Evolutionary conservation across 805 yeast species (phyloP), one percentile per base, ranked within the genome.

Genomic region (Starmerella kuoi): DNA sequence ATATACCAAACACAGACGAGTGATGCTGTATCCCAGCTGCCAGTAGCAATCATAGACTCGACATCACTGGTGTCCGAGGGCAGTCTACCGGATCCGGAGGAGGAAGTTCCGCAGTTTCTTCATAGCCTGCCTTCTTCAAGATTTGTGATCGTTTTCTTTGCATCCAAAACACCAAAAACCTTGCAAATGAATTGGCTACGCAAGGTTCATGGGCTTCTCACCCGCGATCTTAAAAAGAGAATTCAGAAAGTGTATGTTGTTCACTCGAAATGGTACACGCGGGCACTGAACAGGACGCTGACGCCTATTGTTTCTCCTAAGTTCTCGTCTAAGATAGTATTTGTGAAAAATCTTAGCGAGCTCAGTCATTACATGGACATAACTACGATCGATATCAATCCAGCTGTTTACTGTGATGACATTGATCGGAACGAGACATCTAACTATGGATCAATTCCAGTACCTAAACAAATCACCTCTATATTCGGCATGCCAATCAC

Each of bases 251-350:
- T 85, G 2, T 80, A 78, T 49, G 71, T 87, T 24, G 94, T 88
- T 2, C 96, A 88, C 61, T 95, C 87, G 51, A 79, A 81, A 36
- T 86, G 95, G 91, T 73, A 87, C 61, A 73, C 84, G 22, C 74
- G 85, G 52, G 78, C 94, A 0, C 70, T 84, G 28, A 45, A 40
- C 63, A 83, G 45, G 68, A 76, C 42, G 80, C 78, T 54, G 14
- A 38, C 51, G 19, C 51, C 52, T n/a, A 76, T 81, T 2, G 62
- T 75, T 41, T 66, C 69, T 41, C 61, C 70, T 42, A 75, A 74
- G 48, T 64, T 68, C 54, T 49, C 56, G 31, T 48, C 54, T 19
- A 67, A 68, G 41, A 50, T 70, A 31, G 58, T 69, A 14, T 76
- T 73, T 53, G 68, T 76, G 25, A 52, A 65, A 5, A 61, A 64